Percentiles rank a stretch among this genome's conserved stretches.
phyloP scores from a whole-genome alignment of 495 filamentous ascomycete genomes.

The Choiromyces venosus region DNA sequence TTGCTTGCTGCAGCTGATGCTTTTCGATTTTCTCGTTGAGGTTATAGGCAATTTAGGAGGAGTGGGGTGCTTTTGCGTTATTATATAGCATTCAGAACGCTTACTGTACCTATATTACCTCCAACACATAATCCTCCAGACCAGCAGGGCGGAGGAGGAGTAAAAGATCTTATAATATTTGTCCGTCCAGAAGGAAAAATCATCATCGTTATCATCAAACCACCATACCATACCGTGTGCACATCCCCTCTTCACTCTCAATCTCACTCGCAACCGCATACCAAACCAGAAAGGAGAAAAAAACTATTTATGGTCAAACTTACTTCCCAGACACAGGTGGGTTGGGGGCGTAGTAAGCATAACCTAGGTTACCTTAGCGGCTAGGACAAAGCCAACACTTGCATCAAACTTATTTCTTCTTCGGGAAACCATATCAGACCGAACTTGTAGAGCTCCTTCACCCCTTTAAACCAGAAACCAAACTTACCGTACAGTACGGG shows the following conservation, averaged over 20 bases:
- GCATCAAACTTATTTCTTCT: background rate
- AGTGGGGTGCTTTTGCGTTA: background rate
- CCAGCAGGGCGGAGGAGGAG: too few relatives aligned
- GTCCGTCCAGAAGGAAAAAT: background rate
- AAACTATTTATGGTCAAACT: background rate
- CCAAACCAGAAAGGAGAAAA: too few relatives aligned
- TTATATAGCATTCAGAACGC: too few relatives aligned
- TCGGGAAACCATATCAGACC: background rate
- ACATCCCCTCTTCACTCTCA: background rate
- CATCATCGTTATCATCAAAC: too few relatives aligned
- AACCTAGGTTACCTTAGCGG: background rate
- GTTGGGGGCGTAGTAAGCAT: background rate
- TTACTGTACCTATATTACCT: too few relatives aligned
- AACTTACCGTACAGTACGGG: too few relatives aligned
- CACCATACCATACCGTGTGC: background rate
- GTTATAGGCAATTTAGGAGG: too few relatives aligned
- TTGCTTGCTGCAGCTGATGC: background rate
- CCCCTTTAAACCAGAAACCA: too few relatives aligned
- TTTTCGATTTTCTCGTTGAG: background rate
- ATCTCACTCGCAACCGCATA: background rate
- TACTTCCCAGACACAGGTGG: background rate
- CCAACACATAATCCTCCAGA: too few relatives aligned
- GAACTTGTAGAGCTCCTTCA: background rate
- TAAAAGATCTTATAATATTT: background rate
- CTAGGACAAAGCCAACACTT: background rate